These are phyloP conservation scores for Umbelopsis sp. DNA, from an alignment of 192 early-diverging fungal species.

Conservation along the genomic window DNA sequence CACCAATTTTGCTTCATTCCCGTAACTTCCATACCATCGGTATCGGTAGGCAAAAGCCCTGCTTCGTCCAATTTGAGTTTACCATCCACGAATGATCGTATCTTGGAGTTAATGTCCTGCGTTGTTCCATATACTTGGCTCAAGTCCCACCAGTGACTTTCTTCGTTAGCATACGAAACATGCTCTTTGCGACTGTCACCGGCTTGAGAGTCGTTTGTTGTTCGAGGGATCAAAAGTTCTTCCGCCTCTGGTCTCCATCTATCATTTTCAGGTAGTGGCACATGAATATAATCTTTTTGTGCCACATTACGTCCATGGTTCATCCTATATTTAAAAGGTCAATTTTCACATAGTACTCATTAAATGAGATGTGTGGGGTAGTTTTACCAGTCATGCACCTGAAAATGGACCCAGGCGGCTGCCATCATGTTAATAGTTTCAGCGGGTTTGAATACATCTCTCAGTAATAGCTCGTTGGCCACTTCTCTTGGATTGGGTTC, in stretches of 20 bases:
- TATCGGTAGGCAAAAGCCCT: not conserved
- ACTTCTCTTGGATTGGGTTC: constrained; percentile 13
- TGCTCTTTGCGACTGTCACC: not conserved
- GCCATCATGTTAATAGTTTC: constrained; percentile 5
- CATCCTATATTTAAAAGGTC: not conserved
- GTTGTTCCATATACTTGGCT: constrained; percentile 1
- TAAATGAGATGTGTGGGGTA: not conserved
- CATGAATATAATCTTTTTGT: not conserved
- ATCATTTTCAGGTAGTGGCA: constrained; percentile 5
- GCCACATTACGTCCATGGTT: not conserved
- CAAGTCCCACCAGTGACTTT: constrained; percentile 6
- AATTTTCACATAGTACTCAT: not conserved
- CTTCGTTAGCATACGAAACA: not conserved
- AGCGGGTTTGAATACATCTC: constrained; percentile 1
- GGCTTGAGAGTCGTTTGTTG: not conserved
- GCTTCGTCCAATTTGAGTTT: constrained; percentile 1
- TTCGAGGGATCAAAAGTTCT: not conserved
- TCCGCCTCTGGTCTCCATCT: not conserved
- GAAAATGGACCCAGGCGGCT: not conserved
- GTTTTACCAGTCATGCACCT: constrained; percentile 4
- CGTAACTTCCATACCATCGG: constrained; percentile 4
- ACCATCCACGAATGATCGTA: not conserved
- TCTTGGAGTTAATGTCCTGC: not conserved
- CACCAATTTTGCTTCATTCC: constrained; percentile 21
- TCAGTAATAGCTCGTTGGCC: not conserved